A percentile compares a stretch with the other conserved stretches of the same genome.
phyloP scores from a whole-genome alignment of 2,329 filamentous ascomycete species.

The Elsinoe perseae region DNA sequence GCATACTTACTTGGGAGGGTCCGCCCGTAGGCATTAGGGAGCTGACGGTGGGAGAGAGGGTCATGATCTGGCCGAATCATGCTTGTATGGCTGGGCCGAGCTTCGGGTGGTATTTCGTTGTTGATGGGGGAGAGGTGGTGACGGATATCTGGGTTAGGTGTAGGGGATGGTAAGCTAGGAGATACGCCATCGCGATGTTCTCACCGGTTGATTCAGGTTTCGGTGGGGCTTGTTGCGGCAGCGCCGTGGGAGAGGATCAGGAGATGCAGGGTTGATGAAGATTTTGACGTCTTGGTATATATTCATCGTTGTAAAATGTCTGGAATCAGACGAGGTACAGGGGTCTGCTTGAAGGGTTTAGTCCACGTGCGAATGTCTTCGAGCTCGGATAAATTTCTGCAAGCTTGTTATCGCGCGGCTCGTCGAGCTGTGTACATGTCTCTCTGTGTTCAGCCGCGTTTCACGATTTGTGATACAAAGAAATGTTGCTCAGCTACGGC shows the following conservation, averaged over 20 bases:
- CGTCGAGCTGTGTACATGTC: background rate
- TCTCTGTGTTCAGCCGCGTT: conserved; percentile 9
- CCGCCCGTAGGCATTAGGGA: conserved; percentile 35
- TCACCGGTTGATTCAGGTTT: background rate
- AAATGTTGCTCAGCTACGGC: background rate
- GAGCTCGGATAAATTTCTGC: background rate
- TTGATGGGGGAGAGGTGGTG: conserved; percentile 58
- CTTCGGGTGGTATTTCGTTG: conserved; percentile 65
- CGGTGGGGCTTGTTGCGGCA: background rate
- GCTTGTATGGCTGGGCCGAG: conserved; percentile 67
- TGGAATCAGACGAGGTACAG: background rate
- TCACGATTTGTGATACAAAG: conserved; percentile 11
- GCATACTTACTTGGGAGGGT: conserved; percentile 57
- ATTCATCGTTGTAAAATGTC: background rate
- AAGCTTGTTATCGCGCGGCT: background rate
- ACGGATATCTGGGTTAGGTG: conserved; percentile 66
- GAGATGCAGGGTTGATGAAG: background rate
- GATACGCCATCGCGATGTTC: background rate
- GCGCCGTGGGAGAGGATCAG: background rate
- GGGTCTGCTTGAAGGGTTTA: background rate
- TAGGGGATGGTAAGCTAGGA: conserved; percentile 53
- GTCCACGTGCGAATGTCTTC: background rate
- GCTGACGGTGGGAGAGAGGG: conserved; percentile 55
- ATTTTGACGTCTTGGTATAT: background rate
- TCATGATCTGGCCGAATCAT: conserved; percentile 73